Percentiles rank a stretch among this genome's conserved stretches.
phyloP scores from a whole-genome alignment of 129 eudicot species.

The Sambucus nigra region DNA sequence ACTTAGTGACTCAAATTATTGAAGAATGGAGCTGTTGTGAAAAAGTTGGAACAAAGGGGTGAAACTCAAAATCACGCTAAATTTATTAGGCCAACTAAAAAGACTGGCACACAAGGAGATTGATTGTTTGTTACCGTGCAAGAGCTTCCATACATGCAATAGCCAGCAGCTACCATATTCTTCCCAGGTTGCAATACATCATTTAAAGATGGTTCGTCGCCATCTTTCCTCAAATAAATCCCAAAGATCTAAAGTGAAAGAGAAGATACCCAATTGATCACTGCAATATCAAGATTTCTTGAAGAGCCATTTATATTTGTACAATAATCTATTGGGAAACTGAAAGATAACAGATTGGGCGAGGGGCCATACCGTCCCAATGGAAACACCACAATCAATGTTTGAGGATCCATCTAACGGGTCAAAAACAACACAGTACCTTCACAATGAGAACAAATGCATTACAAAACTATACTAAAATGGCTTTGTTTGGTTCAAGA shows the following conservation, averaged over 20 bases:
- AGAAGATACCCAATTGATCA: conserved; percentile 19
- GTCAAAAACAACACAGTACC: conserved; percentile 92
- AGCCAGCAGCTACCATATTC: conserved; percentile 93
- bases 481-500: too few relatives aligned
- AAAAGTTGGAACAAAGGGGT: too few relatives aligned
- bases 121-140: conserved; percentile 57
- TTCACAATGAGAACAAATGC: conserved; percentile 20
- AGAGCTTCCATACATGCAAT: conserved; percentile 99
- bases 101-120: background rate
- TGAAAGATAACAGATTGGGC: background rate
- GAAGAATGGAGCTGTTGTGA: too few relatives aligned
- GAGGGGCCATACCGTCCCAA: conserved; percentile 70
- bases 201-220: conserved; percentile 46
- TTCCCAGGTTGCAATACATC: conserved; percentile 89
- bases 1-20: too few relatives aligned
- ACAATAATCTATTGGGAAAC: background rate
- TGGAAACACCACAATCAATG: conserved; percentile 97
- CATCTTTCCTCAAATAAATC: conserved; percentile 68
- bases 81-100: background rate
- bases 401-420: conserved; percentile 98
- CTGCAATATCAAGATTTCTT: conserved; percentile 13
- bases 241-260: conserved; percentile 70
- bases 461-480: too few relatives aligned
- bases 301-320: conserved; percentile 2
- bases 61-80: too few relatives aligned